These are phyloP conservation scores for Phallus indusiatus DNA, from an alignment of 768 basidiomycete species.

Conservation along the genomic window DNA sequence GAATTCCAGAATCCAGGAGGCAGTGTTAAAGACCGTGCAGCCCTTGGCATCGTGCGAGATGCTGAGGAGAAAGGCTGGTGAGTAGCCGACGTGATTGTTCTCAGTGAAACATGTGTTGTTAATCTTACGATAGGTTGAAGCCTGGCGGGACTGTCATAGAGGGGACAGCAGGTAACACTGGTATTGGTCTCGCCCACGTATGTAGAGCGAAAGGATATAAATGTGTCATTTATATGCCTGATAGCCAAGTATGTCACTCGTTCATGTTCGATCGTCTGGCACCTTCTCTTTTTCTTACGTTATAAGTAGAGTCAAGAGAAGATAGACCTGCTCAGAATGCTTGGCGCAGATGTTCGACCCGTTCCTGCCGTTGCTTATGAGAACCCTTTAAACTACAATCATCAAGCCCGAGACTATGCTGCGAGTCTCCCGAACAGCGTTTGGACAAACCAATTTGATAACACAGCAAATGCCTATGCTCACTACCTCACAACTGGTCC, in stretches of 20 bases:
- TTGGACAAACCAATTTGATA: conserved; percentile 99
- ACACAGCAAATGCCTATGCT: conserved; percentile 79
- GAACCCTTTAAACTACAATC: conserved; percentile 94
- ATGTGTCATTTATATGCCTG: conserved; percentile 99
- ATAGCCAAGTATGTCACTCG: conserved; percentile 57
- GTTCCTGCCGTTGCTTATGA: conserved; percentile 97
- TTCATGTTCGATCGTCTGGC: not conserved
- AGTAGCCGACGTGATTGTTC: conserved; percentile 21
- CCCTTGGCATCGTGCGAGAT: conserved; percentile 75
- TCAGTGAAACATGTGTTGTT: not conserved
- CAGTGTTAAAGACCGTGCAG: conserved; percentile 95
- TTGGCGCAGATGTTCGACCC: conserved; percentile 93
- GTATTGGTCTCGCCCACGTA: conserved; percentile 91
- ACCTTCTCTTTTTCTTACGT: not conserved
- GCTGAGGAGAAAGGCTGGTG: conserved; percentile 80
- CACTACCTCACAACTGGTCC: conserved; percentile 92
- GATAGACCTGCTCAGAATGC: conserved; percentile 93
- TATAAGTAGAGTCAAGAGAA: conserved; percentile 82
- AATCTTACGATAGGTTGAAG: conserved; percentile 43
- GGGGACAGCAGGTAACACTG: conserved; percentile 97
- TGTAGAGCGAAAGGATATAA: conserved; percentile 89
- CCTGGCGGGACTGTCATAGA: conserved; percentile 97
- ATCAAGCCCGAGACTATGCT: conserved; percentile 89
- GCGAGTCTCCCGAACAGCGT: conserved; percentile 65
- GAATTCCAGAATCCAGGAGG: conserved; percentile 99